Evolutionary conservation across 805 yeast genomes (phyloP).

Genomic region (Limtongia smithiae): DNA sequence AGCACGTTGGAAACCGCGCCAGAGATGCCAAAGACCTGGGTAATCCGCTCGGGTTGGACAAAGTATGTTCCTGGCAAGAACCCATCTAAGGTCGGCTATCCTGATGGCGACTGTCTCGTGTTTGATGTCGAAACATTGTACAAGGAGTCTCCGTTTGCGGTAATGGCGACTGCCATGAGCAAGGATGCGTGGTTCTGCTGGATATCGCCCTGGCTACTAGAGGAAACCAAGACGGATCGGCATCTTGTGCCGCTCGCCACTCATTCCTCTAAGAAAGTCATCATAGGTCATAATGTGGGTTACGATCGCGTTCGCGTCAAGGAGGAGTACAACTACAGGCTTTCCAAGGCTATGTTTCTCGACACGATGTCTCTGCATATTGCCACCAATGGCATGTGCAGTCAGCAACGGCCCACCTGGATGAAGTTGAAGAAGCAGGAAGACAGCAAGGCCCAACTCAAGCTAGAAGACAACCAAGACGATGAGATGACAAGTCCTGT

Average conservation of each 20-base stretch:
- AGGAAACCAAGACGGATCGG: conserved; percentile 46
- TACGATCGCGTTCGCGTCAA: conserved; percentile 82
- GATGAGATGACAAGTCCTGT: too few species aligned
- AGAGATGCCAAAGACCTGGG: conserved; percentile 49
- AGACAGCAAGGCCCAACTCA: too few species aligned
- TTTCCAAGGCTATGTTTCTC: conserved; percentile 69
- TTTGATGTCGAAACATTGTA: conserved; percentile 90
- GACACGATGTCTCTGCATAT: conserved; percentile 94
- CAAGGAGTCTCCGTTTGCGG: conserved; percentile 67
- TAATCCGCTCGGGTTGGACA: conserved; percentile 71
- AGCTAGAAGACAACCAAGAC: too few species aligned
- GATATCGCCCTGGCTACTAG: conserved; percentile 81
- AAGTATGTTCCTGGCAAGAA: conserved; percentile 55
- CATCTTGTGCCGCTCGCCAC: conserved; percentile 78
- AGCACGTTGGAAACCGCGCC: conserved; percentile 33
- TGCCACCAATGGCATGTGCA: conserved; percentile 87
- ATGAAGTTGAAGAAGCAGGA: conserved; percentile 38
- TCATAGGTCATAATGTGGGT: conserved; percentile 87
- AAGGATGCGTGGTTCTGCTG: conserved; percentile 85
- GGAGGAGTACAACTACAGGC: conserved; percentile 73
- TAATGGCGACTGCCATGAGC: conserved; percentile 77
- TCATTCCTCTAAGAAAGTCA: conserved; percentile 47
- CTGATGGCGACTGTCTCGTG: conserved; percentile 66
- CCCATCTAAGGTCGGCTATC: conserved; percentile 62
- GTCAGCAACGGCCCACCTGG: conserved; percentile 83